These are phyloP conservation scores for Chlamydomonas sphaeroides DNA, from an alignment of 139 green algal genomes.

Conservation along the genomic window DNA sequence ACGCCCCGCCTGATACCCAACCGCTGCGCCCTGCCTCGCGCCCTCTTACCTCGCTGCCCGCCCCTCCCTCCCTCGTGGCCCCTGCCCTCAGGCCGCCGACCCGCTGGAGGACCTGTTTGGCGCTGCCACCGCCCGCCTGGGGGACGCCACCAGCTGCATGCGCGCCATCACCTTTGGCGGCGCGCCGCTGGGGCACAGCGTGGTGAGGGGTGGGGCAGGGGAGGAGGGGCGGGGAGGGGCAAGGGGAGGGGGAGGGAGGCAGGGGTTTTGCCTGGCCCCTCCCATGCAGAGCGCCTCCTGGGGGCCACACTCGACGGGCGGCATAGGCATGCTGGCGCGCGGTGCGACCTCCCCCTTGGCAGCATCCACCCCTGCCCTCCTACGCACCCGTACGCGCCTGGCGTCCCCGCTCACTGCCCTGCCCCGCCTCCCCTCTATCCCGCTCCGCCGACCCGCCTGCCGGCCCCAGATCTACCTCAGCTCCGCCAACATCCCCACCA, in stretches of 20 bases:
- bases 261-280: no score
- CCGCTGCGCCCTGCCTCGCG: no score
- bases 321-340: no score
- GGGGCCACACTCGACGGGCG: no score
- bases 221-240: background rate
- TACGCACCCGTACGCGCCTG: no score
- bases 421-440: background rate
- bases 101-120: constrained; percentile 30
- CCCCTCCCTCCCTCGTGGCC: no score
- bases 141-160: constrained; percentile 30
- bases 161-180: constrained; percentile 23
- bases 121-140: constrained; percentile 20
- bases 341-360: background rate
- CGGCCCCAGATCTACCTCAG: constrained; percentile 47
- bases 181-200: constrained; percentile 23
- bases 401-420: no score
- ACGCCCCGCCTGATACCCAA: no score
- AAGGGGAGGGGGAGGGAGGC: no score
- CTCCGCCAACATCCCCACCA: constrained; percentile 38
- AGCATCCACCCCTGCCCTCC: background rate
- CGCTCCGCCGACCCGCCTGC: background rate
- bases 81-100: background rate
- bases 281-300: no score
- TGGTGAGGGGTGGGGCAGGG: background rate
- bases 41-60: no score